These are phyloP conservation scores for Lactifluus subvellereus DNA, from an alignment of 768 basidiomycete species.

Conservation along the genomic window DNA sequence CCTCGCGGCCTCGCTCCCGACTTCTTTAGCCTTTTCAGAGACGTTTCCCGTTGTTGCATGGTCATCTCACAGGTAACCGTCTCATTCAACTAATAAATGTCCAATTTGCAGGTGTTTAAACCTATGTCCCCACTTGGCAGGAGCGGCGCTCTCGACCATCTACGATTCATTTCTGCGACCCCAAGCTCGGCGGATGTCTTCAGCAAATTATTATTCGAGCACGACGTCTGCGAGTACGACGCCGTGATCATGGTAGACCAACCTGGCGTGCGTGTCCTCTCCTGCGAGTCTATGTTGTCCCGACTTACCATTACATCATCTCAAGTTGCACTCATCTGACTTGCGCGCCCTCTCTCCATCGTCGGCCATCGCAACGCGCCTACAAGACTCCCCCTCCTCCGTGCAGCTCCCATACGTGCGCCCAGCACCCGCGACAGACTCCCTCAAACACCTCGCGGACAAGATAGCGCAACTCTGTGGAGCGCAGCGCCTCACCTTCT, in stretches of 20 bases:
- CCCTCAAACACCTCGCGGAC: slow-evolving; percentile 36
- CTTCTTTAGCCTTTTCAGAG: slow-evolving; percentile 52
- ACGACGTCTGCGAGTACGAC: slow-evolving; percentile 56
- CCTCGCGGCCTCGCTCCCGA: slow-evolving; percentile 39
- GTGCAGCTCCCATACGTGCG: slow-evolving; percentile 60
- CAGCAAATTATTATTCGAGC: slow-evolving; percentile 39
- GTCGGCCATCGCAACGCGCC: slow-evolving; percentile 42
- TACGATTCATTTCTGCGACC: slow-evolving; percentile 13
- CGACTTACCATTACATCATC: not conserved
- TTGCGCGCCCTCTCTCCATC: slow-evolving; percentile 52
- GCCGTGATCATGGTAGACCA: slow-evolving; percentile 66
- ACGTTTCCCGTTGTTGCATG: slow-evolving; percentile 65
- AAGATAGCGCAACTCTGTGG: slow-evolving; percentile 48
- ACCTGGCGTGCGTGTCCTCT: slow-evolving; percentile 50
- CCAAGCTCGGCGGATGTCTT: slow-evolving; percentile 32
- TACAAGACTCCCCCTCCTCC: slow-evolving; percentile 48
- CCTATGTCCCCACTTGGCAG: slow-evolving; percentile 30
- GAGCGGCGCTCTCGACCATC: slow-evolving; percentile 40
- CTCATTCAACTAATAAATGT: not conserved
- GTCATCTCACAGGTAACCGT: slow-evolving; percentile 57
- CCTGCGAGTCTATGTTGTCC: no score
- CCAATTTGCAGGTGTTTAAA: not conserved
- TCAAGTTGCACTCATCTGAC: slow-evolving; percentile 71
- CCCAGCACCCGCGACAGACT: slow-evolving; percentile 27
- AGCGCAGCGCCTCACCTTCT: slow-evolving; percentile 41